phyloP scores from a whole-genome alignment of 257 asterid genomes.

The Solanum paucissectum region DNA sequence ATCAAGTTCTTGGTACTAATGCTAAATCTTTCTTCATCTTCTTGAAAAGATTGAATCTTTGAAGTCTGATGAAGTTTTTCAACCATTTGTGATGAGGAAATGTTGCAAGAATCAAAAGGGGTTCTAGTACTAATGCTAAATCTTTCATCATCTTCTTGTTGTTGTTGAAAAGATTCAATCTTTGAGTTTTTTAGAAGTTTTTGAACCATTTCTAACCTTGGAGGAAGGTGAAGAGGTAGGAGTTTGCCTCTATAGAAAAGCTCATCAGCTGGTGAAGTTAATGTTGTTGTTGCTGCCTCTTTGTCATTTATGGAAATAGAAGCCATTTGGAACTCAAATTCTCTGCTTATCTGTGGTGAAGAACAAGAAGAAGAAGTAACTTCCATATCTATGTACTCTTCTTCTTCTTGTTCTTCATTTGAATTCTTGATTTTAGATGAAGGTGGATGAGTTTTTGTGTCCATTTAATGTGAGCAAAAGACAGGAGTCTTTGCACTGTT shows the following conservation, averaged over 20 bases:
- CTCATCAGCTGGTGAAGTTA: constrained; percentile 64
- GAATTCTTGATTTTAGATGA: neutral
- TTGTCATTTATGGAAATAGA: constrained; percentile 11
- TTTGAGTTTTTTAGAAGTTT: constrained; percentile 18
- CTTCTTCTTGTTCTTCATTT: constrained; percentile 31
- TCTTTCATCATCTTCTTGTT: neutral
- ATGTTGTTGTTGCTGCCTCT: constrained; percentile 4
- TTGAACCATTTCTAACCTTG: constrained; percentile 53
- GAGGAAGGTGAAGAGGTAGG: constrained; percentile 77
- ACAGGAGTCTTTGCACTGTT: neutral
- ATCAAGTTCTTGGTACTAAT: neutral
- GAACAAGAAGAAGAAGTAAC: constrained; percentile 8
- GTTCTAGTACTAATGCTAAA: neutral
- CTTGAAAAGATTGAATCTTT: constrained; percentile 4
- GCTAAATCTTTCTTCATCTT: neutral
- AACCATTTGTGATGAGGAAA: neutral
- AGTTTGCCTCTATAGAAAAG: constrained; percentile 85
- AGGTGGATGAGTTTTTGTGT: neutral
- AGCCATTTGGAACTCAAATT: constrained; percentile 72
- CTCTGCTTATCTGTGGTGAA: constrained; percentile 24
- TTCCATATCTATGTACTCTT: constrained; percentile 26
- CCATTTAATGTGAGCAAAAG: constrained; percentile 16
- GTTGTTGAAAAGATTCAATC: neutral
- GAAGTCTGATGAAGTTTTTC: constrained; percentile 5
- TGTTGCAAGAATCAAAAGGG: neutral